Evolutionary conservation across 345 rosid genomes (phyloP).

Genomic region (Populus deltoides): DNA sequence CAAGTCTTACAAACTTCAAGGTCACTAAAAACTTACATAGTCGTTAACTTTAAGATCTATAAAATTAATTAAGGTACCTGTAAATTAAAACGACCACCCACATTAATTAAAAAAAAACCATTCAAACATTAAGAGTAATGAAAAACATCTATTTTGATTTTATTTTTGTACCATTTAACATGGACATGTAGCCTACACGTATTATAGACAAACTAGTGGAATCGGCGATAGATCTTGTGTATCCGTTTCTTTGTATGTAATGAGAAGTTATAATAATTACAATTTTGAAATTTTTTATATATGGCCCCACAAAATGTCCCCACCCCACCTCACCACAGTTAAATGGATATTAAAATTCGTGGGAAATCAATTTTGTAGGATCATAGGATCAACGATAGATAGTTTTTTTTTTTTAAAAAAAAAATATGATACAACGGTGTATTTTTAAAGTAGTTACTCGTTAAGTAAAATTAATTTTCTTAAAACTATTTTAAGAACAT

Average conservation of each 20-base stretch:
- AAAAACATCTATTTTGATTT: background rate
- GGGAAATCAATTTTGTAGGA: slow-evolving; percentile 4
- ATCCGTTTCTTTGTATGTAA: background rate
- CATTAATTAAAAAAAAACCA: too few species aligned
- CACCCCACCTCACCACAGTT: background rate
- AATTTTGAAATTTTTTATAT: too few species aligned
- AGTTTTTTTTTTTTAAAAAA: too few species aligned
- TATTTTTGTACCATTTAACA: background rate
- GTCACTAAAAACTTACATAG: too few species aligned
- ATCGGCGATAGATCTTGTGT: background rate
- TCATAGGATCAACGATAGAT: slow-evolving; percentile 5
- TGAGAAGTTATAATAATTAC: background rate
- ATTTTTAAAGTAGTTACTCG: too few species aligned
- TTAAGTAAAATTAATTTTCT: too few species aligned
- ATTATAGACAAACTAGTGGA: background rate
- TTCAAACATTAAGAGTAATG: too few species aligned
- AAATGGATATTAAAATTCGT: background rate
- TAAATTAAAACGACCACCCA: too few species aligned
- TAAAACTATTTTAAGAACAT: too few species aligned
- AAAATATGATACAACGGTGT: too few species aligned
- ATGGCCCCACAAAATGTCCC: background rate
- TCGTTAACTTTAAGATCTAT: too few species aligned
- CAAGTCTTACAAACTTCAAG: fast-evolving
- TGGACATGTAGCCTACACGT: background rate
- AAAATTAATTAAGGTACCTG: too few species aligned